Percentiles rank a stretch among this genome's conserved stretches.
phyloP scores from a whole-genome alignment of 495 filamentous ascomycete species.

The Lasiosphaeris hirsuta region DNA sequence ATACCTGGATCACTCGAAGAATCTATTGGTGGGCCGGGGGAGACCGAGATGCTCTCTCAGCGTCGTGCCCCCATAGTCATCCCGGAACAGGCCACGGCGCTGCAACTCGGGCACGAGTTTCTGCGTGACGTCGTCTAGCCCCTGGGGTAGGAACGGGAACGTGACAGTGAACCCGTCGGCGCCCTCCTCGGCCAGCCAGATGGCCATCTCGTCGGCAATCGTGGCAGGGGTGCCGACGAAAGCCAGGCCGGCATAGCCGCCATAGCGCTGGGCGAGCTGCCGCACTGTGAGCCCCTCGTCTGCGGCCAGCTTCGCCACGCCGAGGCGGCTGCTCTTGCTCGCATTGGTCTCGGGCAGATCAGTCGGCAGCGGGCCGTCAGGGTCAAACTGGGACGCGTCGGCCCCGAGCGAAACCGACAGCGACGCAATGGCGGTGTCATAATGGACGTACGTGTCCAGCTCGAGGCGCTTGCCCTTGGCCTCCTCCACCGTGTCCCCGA shows the following conservation, averaged over 20 bases:
- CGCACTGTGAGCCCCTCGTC: constrained; percentile 45
- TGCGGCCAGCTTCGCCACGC: constrained; percentile 41
- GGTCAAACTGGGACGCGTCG: constrained; percentile 47
- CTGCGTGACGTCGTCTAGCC: constrained; percentile 48
- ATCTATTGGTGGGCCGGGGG: constrained; percentile 48
- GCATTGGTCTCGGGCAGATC: constrained; percentile 52
- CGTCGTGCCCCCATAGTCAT: constrained; percentile 41
- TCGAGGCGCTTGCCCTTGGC: constrained; percentile 47
- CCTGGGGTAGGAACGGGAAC: constrained; percentile 50
- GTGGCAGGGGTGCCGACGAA: constrained; percentile 50
- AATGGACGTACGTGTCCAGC: constrained; percentile 52
- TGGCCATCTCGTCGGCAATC: constrained; percentile 49
- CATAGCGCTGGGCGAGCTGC: constrained; percentile 50
- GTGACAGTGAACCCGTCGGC: constrained; percentile 47
- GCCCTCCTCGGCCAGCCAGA: constrained; percentile 44
- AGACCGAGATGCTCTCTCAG: constrained; percentile 53
- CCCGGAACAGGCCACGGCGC: constrained; percentile 47
- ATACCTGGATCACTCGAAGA: constrained; percentile 33
- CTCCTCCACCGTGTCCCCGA: constrained; percentile 45
- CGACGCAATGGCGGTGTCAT: constrained; percentile 55
- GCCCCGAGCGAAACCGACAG: constrained; percentile 47
- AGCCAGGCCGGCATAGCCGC: constrained; percentile 49
- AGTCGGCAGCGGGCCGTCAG: constrained; percentile 45
- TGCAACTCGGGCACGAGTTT: constrained; percentile 51
- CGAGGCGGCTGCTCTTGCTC: constrained; percentile 47